Percentiles rank a stretch among this genome's conserved stretches.
phyloP scores from a whole-genome alignment of 345 rosid genomes.

The Linum tenue region DNA sequence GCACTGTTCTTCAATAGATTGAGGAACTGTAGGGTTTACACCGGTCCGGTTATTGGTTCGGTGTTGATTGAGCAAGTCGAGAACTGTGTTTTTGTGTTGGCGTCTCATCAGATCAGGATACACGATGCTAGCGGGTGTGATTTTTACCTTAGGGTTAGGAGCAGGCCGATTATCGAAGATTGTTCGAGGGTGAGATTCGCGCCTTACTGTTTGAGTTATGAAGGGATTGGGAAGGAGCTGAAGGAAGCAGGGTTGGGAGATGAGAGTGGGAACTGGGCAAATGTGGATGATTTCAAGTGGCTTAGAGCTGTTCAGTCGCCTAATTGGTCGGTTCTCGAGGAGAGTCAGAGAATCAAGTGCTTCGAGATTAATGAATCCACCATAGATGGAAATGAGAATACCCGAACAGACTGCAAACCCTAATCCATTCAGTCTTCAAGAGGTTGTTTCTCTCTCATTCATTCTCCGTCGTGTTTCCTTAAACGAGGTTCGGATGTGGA shows the following conservation, averaged over 20 bases:
- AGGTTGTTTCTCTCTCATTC: too few relatives aligned
- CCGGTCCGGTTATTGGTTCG: conserved; percentile 73
- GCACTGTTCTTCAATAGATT: conserved; percentile 53
- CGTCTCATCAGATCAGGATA: conserved; percentile 83
- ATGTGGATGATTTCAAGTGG: conserved; percentile 91
- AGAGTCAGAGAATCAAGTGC: conserved; percentile 35
- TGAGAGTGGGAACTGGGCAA: conserved; percentile 60
- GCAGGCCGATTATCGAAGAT: conserved; percentile 79
- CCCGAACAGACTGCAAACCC: too few relatives aligned
- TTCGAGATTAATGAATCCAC: conserved; percentile 22
- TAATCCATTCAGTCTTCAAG: too few relatives aligned
- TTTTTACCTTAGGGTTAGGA: conserved; percentile 76
- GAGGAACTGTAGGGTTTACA: conserved; percentile 42
- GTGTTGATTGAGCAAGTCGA: conserved; percentile 74
- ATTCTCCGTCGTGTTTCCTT: too few relatives aligned
- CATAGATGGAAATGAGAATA: background rate
- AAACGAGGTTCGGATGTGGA: too few relatives aligned
- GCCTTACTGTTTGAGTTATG: conserved; percentile 62
- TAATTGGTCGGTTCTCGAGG: conserved; percentile 67
- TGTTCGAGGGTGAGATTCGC: conserved; percentile 52
- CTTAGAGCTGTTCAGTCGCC: conserved; percentile 74
- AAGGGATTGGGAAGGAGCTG: conserved; percentile 63
- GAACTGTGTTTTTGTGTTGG: conserved; percentile 49
- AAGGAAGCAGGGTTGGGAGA: conserved; percentile 44
- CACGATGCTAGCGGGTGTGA: conserved; percentile 51